Evolutionary conservation across 441 rosid genomes (phyloP).

Genomic region (Erodium texanum): DNA sequence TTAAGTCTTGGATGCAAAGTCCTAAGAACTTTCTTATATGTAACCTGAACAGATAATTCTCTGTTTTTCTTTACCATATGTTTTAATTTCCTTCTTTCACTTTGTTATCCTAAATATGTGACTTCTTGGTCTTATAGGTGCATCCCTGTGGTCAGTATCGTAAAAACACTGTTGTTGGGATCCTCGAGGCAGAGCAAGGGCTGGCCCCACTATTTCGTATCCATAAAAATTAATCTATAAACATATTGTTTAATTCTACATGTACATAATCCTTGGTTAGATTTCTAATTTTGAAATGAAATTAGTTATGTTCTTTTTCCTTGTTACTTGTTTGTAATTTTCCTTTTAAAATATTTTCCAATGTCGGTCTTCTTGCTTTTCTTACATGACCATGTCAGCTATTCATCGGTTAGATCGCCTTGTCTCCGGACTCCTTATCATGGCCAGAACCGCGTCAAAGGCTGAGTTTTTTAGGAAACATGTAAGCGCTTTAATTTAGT

Average conservation of each 20-base stretch:
- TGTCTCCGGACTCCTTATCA: constrained; percentile 82
- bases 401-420: constrained; percentile 79
- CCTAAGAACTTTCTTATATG: constrained; percentile 1
- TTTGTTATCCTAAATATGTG: constrained; percentile 11
- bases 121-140: constrained; percentile 37
- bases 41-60: constrained; percentile 9
- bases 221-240: constrained; percentile 26
- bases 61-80: neutral
- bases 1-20: neutral
- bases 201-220: constrained; percentile 78
- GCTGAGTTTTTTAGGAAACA: constrained; percentile 80
- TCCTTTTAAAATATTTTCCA: neutral
- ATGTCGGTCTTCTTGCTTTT: constrained; percentile 14
- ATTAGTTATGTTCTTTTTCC: neutral
- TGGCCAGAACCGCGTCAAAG: constrained; percentile 73
- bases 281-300: neutral
- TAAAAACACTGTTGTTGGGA: constrained; percentile 86
- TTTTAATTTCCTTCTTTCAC: constrained; percentile 4
- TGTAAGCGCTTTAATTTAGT: constrained; percentile 27
- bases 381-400: constrained; percentile 41
- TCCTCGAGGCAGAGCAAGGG: constrained; percentile 85
- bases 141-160: constrained; percentile 98
- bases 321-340: neutral
- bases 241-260: constrained; percentile 8
- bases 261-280: neutral